These are phyloP conservation scores for Actinomortierella wolfii DNA, from an alignment of 371 early-diverging fungal species.

Conservation along the genomic window DNA sequence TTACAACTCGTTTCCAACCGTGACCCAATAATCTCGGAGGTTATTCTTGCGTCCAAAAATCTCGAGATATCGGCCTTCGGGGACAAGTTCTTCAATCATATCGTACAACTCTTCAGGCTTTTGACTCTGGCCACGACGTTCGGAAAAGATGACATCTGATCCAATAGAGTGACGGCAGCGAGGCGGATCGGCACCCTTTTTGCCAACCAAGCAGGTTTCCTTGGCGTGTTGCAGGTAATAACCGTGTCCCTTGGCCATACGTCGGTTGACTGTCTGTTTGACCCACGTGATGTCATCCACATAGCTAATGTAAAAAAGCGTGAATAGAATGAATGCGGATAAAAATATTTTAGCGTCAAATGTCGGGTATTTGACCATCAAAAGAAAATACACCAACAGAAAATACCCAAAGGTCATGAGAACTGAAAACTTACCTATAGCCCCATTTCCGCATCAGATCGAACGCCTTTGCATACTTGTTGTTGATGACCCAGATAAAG, in stretches of 20 bases:
- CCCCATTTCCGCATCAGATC: constrained; percentile 94
- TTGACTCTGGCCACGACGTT: constrained; percentile 92
- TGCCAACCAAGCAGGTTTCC: constrained; percentile 93
- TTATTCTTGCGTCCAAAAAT: constrained; percentile 96
- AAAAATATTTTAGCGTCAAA: too few relatives aligned
- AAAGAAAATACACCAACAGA: not conserved
- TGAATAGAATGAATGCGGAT: too few relatives aligned
- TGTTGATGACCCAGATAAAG: constrained; percentile 97
- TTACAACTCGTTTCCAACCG: constrained; percentile 91
- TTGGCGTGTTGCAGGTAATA: constrained; percentile 96
- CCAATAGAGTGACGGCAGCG: constrained; percentile 77
- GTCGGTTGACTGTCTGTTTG: constrained; percentile 92
- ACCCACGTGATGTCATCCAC: constrained; percentile 97
- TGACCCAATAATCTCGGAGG: constrained; percentile 93
- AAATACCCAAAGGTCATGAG: not conserved
- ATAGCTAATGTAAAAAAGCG: constrained; percentile 55
- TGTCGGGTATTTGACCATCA: too few relatives aligned
- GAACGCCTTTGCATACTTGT: constrained; percentile 92
- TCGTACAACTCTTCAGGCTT: constrained; percentile 95
- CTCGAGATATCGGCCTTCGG: constrained; percentile 87
- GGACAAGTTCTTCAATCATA: constrained; percentile 88
- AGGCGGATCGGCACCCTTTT: constrained; percentile 83
- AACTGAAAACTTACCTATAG: constrained; percentile 67
- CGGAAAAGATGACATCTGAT: constrained; percentile 91
- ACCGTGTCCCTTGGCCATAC: constrained; percentile 96